Conservation (phyloP, 2,329 filamentous ascomycete genomes). For the Penicillium psychrosexuale region DNA sequence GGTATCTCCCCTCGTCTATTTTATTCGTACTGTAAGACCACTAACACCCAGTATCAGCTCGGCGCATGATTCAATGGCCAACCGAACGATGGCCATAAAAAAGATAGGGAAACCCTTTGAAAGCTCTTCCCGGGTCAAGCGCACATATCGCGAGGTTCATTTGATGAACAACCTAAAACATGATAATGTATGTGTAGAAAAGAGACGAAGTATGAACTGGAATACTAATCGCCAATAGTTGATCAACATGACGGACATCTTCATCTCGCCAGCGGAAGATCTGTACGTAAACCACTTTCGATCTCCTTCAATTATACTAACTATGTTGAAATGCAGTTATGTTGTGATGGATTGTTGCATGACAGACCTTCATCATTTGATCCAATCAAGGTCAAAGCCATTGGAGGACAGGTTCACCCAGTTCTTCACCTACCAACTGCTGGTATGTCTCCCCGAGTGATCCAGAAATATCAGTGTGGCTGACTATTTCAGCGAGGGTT, state of each 20-base stretch:
- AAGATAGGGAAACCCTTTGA: slow-evolving; percentile 4
- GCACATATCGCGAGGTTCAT: slow-evolving; percentile 10
- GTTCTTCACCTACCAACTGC: slow-evolving; percentile 11
- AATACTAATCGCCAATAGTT: not conserved
- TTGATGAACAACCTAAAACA: slow-evolving; percentile 8
- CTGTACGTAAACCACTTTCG: not conserved
- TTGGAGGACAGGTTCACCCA: slow-evolving; percentile 2
- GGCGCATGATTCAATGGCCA: not conserved
- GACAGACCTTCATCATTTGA: slow-evolving; percentile 6
- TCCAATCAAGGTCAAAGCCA: not conserved
- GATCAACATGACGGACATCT: slow-evolving; percentile 8
- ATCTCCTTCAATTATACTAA: not conserved
- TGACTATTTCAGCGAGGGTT: slow-evolving; percentile 67
- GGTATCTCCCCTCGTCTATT: not conserved
- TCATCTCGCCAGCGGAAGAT: slow-evolving; percentile 8
- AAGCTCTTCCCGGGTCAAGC: not conserved
- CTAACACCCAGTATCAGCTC: slow-evolving; percentile 1
- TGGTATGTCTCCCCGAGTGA: not conserved
- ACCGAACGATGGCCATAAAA: slow-evolving; percentile 3
- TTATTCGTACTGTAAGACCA: not conserved
- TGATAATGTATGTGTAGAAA: slow-evolving; percentile 4
- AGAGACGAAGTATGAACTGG: not conserved
- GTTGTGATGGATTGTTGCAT: slow-evolving; percentile 6
- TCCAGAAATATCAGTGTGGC: not conserved
- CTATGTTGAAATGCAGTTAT: not conserved